Percentiles rank a stretch among this genome's conserved stretches.
Conservation (phyloP, 306 rosid species). For the Coriaria nepalensis region DNA sequence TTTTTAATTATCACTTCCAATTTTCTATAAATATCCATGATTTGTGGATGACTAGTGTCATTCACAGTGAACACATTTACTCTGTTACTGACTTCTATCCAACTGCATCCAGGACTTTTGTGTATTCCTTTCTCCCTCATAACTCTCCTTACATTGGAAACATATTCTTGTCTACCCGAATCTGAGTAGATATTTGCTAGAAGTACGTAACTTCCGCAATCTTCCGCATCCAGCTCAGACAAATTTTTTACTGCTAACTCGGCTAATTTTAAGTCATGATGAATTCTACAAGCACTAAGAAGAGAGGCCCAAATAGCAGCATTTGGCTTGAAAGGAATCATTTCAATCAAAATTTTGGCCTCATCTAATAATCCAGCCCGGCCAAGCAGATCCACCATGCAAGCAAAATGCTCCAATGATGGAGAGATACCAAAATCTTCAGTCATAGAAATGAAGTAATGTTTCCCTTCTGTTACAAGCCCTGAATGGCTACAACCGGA, state of each 20-base stretch:
- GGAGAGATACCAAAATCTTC: conserved; percentile 36
- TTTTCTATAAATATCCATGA: conserved; percentile 27
- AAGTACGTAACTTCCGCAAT: conserved; percentile 39
- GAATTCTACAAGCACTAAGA: conserved; percentile 41
- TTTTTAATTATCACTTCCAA: conserved; percentile 35
- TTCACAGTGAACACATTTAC: conserved; percentile 47
- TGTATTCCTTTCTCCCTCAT: conserved; percentile 38
- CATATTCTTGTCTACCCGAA: conserved; percentile 33
- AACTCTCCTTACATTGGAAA: conserved; percentile 34
- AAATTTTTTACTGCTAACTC: conserved; percentile 32
- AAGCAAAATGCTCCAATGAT: conserved; percentile 38
- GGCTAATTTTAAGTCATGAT: conserved; percentile 31
- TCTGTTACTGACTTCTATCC: conserved; percentile 49
- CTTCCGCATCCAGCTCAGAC: conserved; percentile 31
- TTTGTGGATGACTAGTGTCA: conserved; percentile 44
- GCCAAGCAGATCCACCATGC: conserved; percentile 53
- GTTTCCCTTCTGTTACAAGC: conserved; percentile 37
- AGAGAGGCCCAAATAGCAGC: conserved; percentile 38
- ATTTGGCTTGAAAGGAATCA: conserved; percentile 45
- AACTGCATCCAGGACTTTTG: conserved; percentile 46
- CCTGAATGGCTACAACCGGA: conserved; percentile 63
- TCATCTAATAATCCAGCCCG: conserved; percentile 44
- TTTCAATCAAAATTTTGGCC: conserved; percentile 31
- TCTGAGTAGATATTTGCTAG: conserved; percentile 37
- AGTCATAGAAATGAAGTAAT: conserved; percentile 37